These are phyloP conservation scores for Stephania japonica DNA, from an alignment of 164 flowering plant genomes.

Conservation along the genomic window DNA sequence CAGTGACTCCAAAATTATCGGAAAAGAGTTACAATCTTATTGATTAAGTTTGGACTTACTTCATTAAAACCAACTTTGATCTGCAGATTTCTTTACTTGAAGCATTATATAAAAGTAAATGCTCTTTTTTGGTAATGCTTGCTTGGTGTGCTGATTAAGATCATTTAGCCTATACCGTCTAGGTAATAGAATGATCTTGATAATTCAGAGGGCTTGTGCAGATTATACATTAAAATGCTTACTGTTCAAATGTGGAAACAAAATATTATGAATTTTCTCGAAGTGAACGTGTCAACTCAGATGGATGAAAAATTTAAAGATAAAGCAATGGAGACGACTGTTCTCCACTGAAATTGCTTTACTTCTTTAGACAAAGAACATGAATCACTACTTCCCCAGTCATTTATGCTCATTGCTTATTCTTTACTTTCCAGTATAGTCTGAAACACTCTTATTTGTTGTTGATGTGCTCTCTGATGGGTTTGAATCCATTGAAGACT, in stretches of 20 bases:
- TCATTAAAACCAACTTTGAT: not conserved
- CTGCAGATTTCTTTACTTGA: too few species aligned
- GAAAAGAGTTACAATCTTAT: not conserved
- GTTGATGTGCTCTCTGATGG: constrained; percentile 24
- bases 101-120: not conserved
- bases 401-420: not conserved
- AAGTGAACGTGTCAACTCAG: not conserved
- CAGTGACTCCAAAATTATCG: too few species aligned
- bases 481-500: constrained; percentile 47
- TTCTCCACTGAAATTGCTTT: constrained; percentile 1
- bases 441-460: constrained; percentile 24
- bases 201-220: too few species aligned
- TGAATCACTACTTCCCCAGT: not conserved
- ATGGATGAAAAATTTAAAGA: not conserved
- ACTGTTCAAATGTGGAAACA: not conserved
- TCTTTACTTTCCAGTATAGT: constrained; percentile 23
- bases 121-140: not conserved
- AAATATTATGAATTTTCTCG: not conserved
- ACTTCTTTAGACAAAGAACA: not conserved
- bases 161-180: not conserved
- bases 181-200: too few species aligned
- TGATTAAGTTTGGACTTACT: not conserved
- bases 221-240: not conserved
- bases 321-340: not conserved
- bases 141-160: not conserved